These are phyloP conservation scores for Ophiocordyceps australis DNA, from an alignment of 2,329 filamentous ascomycete species.

Conservation along the genomic window DNA sequence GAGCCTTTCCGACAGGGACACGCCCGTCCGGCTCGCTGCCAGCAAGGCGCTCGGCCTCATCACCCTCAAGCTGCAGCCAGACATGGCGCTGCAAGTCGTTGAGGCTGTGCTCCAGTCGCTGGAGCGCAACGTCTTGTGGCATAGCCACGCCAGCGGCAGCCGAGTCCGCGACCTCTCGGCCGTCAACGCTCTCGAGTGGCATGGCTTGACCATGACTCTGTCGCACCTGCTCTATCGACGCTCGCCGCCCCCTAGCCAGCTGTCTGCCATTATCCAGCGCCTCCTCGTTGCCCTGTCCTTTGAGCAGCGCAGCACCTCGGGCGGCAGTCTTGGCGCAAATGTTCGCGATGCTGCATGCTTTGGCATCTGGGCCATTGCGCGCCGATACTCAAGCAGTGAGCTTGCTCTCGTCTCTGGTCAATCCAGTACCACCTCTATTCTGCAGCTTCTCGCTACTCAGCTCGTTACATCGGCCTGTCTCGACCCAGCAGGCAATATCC, in stretches of 20 bases:
- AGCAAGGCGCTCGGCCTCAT: slow-evolving; percentile 87
- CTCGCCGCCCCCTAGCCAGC: slow-evolving; percentile 52
- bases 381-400: slow-evolving; percentile 70
- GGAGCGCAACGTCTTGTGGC: slow-evolving; percentile 37
- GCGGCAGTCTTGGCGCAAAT: slow-evolving; percentile 72
- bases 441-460: slow-evolving; percentile 67
- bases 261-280: slow-evolving; percentile 58
- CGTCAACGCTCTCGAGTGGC: slow-evolving; percentile 75
- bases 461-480: slow-evolving; percentile 68
- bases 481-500: slow-evolving; percentile 84
- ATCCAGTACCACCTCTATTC: slow-evolving; percentile 29
- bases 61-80: slow-evolving; percentile 57
- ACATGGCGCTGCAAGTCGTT: slow-evolving; percentile 74
- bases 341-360: slow-evolving; percentile 93
- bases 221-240: slow-evolving; percentile 74
- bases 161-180: slow-evolving; percentile 44
- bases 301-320: slow-evolving; percentile 72
- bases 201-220: slow-evolving; percentile 76
- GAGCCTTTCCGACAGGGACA: slow-evolving; percentile 69
- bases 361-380: slow-evolving; percentile 81
- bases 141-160: slow-evolving; percentile 16
- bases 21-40: slow-evolving; percentile 73
- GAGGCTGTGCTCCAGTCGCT: slow-evolving; percentile 65
- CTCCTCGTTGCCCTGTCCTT: slow-evolving; percentile 70
- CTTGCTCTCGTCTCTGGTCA: slow-evolving; percentile 42